Percentiles rank a stretch among this genome's conserved stretches.
phyloP scores from a whole-genome alignment of 345 rosid genomes.

The Rhodomyrtus tomentosa region DNA sequence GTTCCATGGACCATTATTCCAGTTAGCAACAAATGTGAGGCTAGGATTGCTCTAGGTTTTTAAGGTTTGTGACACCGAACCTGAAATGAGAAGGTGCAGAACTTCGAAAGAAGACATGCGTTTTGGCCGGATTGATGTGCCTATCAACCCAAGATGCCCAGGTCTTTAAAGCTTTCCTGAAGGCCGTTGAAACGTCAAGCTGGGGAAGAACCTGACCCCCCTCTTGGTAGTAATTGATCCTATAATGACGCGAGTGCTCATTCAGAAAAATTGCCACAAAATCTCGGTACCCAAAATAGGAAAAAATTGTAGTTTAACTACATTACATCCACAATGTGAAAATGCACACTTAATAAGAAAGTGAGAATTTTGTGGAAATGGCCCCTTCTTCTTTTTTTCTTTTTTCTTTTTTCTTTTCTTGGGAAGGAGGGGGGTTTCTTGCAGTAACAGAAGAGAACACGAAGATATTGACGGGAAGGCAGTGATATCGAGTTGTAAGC shows the following conservation, averaged over 20 bases:
- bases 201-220: slow-evolving; percentile 51
- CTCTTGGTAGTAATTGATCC: slow-evolving; percentile 92
- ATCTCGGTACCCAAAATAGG: not conserved
- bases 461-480: not conserved
- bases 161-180: slow-evolving; percentile 61
- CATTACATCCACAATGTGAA: not conserved
- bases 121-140: slow-evolving; percentile 48
- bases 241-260: slow-evolving; percentile 7
- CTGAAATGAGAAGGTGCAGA: slow-evolving; percentile 90
- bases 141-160: slow-evolving; percentile 93
- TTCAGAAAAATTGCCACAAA: not conserved
- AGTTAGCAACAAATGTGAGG: not conserved
- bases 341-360: not conserved
- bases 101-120: slow-evolving; percentile 74
- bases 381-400: not conserved
- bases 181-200: slow-evolving; percentile 67
- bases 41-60: not conserved
- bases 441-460: not conserved
- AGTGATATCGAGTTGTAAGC: not conserved
- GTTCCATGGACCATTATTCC: not conserved
- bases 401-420: too few species aligned
- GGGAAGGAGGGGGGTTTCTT: not conserved
- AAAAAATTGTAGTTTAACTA: not conserved
- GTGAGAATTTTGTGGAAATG: not conserved
- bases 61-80: slow-evolving; percentile 12